These are phyloP conservation scores for Nannochloropsis gaditana DNA, from an alignment of 108 stramenopile species.

Conservation along the genomic window DNA sequence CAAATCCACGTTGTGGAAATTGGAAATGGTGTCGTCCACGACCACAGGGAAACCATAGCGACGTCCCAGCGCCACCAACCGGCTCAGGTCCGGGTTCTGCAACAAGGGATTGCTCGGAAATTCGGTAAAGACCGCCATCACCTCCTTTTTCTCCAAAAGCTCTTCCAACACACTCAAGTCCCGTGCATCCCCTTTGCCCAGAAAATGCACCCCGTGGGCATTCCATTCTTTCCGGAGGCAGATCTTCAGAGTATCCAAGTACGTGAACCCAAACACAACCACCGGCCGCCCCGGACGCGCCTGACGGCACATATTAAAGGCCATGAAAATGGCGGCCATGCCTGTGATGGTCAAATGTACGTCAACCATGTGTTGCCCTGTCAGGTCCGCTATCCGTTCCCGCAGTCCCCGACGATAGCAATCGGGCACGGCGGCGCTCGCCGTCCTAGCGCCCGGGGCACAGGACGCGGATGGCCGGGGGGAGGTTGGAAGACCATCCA, in stretches of 20 bases:
- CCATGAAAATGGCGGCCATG: slow-evolving; percentile 61
- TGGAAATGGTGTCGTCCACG: slow-evolving; percentile 69
- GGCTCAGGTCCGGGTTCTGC: slow-evolving; percentile 59
- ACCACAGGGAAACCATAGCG: slow-evolving; percentile 58
- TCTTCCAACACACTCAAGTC: slow-evolving; percentile 56
- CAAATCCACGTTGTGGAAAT: slow-evolving; percentile 63
- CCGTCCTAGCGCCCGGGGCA: background rate
- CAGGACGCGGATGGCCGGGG: background rate
- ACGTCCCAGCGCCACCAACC: slow-evolving; percentile 55
- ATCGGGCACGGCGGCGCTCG: background rate
- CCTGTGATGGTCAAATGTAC: slow-evolving; percentile 59
- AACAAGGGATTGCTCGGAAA: slow-evolving; percentile 66
- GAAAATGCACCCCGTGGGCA: slow-evolving; percentile 61
- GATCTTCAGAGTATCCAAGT: slow-evolving; percentile 68
- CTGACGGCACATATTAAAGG: slow-evolving; percentile 53
- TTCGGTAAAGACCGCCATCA: slow-evolving; percentile 62
- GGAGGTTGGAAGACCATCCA: background rate
- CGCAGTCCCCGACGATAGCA: slow-evolving; percentile 24
- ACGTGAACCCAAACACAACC: slow-evolving; percentile 68
- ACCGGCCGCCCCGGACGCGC: slow-evolving; percentile 37
- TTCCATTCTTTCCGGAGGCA: slow-evolving; percentile 59
- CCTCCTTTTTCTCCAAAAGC: slow-evolving; percentile 36
- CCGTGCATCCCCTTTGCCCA: slow-evolving; percentile 58
- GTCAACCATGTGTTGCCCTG: slow-evolving; percentile 47
- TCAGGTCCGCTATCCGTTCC: slow-evolving; percentile 51